Evolutionary conservation across 176 grass and related monocot species (phyloP), one percentile per base, ranked within the genome.

Genomic region (Aegilops bicornis): DNA sequence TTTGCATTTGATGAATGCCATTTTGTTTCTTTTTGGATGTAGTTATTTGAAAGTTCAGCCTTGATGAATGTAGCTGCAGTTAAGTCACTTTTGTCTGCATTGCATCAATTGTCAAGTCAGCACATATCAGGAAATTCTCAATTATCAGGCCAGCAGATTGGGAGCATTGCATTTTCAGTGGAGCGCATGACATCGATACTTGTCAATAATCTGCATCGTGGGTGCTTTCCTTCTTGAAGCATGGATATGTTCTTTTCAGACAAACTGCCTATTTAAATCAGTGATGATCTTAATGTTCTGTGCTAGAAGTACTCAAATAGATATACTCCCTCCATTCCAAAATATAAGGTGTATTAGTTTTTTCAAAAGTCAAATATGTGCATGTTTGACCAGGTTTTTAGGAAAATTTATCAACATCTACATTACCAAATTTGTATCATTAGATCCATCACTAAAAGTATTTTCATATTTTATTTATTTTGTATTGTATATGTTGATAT

Each of bases 41-140:
- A 98, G 96, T 81, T 98, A 48, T 98, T 98, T 86, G 96, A 98
- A 92, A 98, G 96, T 91, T 98, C 96, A 79, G 92, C 88, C 76
- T 83, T 98, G 82, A 98, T 98, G 96, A 93, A 88, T 73, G 79
- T 98, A 68, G 87, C 92, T 84, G 90, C 96, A 27, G 96, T 98
- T 71, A 98, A 96, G 86, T 98, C 96, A 77, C 93, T 98, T 81
- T 69, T 98, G 68, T 94, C 96, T 88, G 93, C 96, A 73, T 83
- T 98, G 80, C 70, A 88, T 87, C 96, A 98, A 82, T 87, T 98
- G 76, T 98, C 96, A 89, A 94, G 96, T 87, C 93, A 98, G 56
- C 95, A 89, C 86, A 89, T 94, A 79, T 91, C 71, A 24, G 90
- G 88, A 89, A 87, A 79, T 89, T 87, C 84, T 69, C 90, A 89